A percentile compares a stretch with the other conserved stretches of the same genome.
Evolutionary conservation across 768 basidiomycete genomes (phyloP).

Genomic region (Termitomyces sp.): DNA sequence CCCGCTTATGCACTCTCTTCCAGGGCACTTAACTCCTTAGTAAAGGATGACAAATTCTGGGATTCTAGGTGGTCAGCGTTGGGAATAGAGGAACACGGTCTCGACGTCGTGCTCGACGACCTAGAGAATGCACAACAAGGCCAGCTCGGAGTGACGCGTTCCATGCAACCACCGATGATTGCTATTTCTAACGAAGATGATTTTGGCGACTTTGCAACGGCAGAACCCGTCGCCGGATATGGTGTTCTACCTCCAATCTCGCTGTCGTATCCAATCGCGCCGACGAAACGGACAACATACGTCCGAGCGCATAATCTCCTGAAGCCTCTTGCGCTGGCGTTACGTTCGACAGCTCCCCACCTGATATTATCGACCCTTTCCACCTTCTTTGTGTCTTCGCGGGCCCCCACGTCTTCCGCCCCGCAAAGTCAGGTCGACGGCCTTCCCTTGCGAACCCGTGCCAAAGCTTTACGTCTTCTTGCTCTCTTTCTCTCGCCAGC

Average conservation of each 20-base stretch:
- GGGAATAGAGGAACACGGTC: constrained; percentile 31
- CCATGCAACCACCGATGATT: constrained; percentile 3
- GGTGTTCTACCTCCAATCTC: constrained; percentile 17
- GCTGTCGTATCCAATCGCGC: constrained; percentile 12
- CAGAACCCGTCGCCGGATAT: constrained; percentile 5
- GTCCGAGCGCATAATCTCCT: constrained; percentile 63
- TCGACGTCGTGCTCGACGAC: constrained; percentile 46
- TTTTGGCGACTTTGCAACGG: constrained; percentile 15
- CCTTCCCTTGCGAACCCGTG: constrained; percentile 47
- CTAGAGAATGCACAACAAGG: constrained; percentile 69
- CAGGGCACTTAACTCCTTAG: constrained; percentile 57
- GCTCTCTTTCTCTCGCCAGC: constrained; percentile 65
- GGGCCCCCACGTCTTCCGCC: neutral
- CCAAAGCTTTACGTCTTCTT: constrained; percentile 68
- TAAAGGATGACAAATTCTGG: constrained; percentile 77
- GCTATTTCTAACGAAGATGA: constrained; percentile 13
- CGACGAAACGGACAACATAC: constrained; percentile 40
- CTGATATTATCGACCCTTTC: constrained; percentile 57
- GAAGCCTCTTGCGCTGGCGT: constrained; percentile 49
- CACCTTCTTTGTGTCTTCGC: constrained; percentile 26
- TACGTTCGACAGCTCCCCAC: constrained; percentile 58
- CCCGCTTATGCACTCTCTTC: constrained; percentile 68
- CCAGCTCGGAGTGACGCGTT: constrained; percentile 51
- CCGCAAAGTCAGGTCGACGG: constrained; percentile 9
- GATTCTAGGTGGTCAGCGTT: constrained; percentile 65